Base-by-base conservation (phyloP, 768 basidiomycete genomes). In the Inosperma sp. region DNA sequence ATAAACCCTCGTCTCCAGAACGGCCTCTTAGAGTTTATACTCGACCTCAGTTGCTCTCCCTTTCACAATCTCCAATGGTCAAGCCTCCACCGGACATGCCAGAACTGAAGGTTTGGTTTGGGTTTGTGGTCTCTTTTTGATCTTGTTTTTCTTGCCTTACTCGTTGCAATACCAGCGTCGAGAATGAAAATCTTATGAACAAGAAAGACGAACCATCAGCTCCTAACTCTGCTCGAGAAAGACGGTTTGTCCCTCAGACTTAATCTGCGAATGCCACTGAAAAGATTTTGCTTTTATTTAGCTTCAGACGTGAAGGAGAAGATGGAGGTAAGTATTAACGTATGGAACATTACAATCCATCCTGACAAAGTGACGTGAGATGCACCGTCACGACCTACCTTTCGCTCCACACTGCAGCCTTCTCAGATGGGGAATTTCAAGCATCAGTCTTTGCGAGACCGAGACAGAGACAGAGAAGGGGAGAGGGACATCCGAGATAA, bases 391-490 rank as follows among this genome's bases (percentile, higher is more conserved):
- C 77, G 89, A 51, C 79, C 85, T 21, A 76, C 82, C 6, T 91
- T 89, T 62, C 81, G 87, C 25, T 77, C 87, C 10, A 74, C 80
- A 42, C 79, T 86, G 21, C 89, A 93, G 59, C 87, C 88, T 22
- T 88, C 90, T 29, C 89, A 92, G 70, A 93, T 93, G 90, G 90
- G 90, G 41, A 91, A 90, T 63, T 93, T 93, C 67, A 88, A 89
- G 63, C 90, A 92, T 61, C 90, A 93, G 58, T 88, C 89, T 9
- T 68, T 85, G 58, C 86, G 88, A 47, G 80, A 77, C 48, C 65
- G 78, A 19, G 78, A 71, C 35, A 58, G 64, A 54, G 69, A 81
- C 19, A 62, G 65, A 7, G 83, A 77, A 48, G 74, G 75, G 33
- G 78, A 79, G 49, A 65, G 72, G n/a, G 84, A 88, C 61, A 71